Conservation (phyloP, 192 early-diverging fungal genomes). For the Mortierella hygrophila region DNA sequence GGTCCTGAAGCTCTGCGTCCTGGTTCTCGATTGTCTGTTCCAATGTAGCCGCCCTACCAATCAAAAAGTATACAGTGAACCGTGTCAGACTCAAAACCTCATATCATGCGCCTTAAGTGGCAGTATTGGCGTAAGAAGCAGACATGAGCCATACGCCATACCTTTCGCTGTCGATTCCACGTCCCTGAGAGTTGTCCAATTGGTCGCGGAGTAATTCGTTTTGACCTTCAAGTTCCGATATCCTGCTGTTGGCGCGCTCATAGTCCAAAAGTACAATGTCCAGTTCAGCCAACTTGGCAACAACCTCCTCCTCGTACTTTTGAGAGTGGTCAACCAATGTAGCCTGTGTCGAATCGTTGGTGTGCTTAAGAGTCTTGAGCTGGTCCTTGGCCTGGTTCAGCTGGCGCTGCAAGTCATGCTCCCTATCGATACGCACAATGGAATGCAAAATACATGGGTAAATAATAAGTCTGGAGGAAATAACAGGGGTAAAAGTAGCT, state of each 20-base stretch:
- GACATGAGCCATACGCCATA: neutral
- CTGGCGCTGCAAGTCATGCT: constrained; percentile 86
- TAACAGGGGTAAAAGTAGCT: neutral
- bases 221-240: constrained; percentile 75
- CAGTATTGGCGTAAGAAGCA: neutral
- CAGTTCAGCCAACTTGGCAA: constrained; percentile 85
- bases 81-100: neutral
- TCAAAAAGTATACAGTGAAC: neutral
- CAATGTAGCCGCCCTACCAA: constrained; percentile 45
- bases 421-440: constrained; percentile 55
- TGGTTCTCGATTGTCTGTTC: constrained; percentile 57
- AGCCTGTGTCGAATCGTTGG: constrained; percentile 81
- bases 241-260: constrained; percentile 81
- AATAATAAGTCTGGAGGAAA: neutral
- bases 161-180: constrained; percentile 47
- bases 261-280: constrained; percentile 90
- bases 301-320: constrained; percentile 85
- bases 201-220: constrained; percentile 65
- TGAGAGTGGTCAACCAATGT: constrained; percentile 71
- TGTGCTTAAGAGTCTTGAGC: constrained; percentile 73
- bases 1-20: constrained; percentile 35
- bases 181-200: constrained; percentile 41
- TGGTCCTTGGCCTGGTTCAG: constrained; percentile 84
- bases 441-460: neutral
- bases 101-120: too few species aligned